Base-by-base conservation (phyloP, 2,329 filamentous ascomycete species). In the Xylaria sp. region DNA sequence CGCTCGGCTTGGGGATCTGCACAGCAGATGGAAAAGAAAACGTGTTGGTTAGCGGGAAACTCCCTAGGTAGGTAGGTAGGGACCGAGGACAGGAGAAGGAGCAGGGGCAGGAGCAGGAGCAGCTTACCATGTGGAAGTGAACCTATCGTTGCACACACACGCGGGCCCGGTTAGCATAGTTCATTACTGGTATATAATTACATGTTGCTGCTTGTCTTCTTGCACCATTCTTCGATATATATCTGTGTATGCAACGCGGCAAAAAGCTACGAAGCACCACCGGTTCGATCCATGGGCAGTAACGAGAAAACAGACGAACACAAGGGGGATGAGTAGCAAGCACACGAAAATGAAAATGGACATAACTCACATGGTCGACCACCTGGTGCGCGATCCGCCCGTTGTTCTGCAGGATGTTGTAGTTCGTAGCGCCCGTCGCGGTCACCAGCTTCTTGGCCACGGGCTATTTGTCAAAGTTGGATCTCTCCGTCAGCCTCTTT, bases 361-460 rank as follows among this genome's bases (percentile, higher is more conserved):
- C 39, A 39, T 19, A 46, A 77, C 85, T 76, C 77, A 94, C 93
- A 76, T 99, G 94, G 63, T 91, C 89, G 58, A 99, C 93, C 60
- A 89, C 80, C 77, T 97, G 94, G 74, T 99, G 94, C 17, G 94
- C 94, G 67, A 93, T 84, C 19, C 84, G 80, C 48, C 94, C 94
- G 69, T 99, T 99, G 77, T 99, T 99, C 78, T 99, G 94, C 55
- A 99, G 78, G 44, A 99, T 83, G 70, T 99, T 99, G 80, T 91
- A 99, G 73, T 97, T 83, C 47, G 79, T 77, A 3, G 89, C 87
- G 37, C 90, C 90, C 3, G 84, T 86, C 22, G 92, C 93, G 18
- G 79, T 74, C 44, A 89, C 92, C 44, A 99, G 84, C 74, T 90
- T 93, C 83, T 96, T 97, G 44, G 91, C 88, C 16, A 95, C 85